Percentiles rank a stretch among this genome's conserved stretches.
Conservation (phyloP, 2,329 filamentous ascomycete species). For the Coniochaeta ligniaria region DNA sequence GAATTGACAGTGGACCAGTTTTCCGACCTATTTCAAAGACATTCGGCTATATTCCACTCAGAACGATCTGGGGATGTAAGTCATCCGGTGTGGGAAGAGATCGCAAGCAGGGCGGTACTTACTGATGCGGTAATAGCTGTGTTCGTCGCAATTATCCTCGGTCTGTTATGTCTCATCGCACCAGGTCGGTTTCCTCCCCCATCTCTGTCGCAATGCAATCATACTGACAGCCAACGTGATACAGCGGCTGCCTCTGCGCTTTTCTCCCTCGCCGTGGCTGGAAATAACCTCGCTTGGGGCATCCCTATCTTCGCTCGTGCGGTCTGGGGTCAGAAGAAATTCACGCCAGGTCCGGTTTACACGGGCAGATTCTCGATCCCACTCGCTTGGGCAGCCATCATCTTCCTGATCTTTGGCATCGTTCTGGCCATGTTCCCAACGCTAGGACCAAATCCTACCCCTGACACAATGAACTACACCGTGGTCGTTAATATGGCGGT, state of each 20-base stretch:
- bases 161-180: constrained; percentile 51
- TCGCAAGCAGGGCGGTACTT: not conserved
- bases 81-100: not conserved
- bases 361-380: constrained; percentile 45
- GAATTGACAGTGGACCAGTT: constrained; percentile 14
- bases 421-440: constrained; percentile 52
- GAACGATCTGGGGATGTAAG: constrained; percentile 42
- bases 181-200: constrained; percentile 22
- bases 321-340: constrained; percentile 50
- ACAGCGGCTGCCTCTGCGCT: constrained; percentile 43
- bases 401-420: constrained; percentile 49
- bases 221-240: not conserved
- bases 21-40: constrained; percentile 47
- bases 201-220: not conserved
- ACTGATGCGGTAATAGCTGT: not conserved
- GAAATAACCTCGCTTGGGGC: constrained; percentile 54
- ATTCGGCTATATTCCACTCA: constrained; percentile 50
- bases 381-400: constrained; percentile 44
- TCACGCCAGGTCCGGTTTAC: constrained; percentile 52
- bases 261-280: constrained; percentile 52
- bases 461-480: constrained; percentile 53
- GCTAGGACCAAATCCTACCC: constrained; percentile 42
- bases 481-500: constrained; percentile 53
- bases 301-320: constrained; percentile 51
- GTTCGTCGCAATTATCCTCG: constrained; percentile 39